Conservation (phyloP, 768 basidiomycete species). For the Collybiopsis luxurians region DNA sequence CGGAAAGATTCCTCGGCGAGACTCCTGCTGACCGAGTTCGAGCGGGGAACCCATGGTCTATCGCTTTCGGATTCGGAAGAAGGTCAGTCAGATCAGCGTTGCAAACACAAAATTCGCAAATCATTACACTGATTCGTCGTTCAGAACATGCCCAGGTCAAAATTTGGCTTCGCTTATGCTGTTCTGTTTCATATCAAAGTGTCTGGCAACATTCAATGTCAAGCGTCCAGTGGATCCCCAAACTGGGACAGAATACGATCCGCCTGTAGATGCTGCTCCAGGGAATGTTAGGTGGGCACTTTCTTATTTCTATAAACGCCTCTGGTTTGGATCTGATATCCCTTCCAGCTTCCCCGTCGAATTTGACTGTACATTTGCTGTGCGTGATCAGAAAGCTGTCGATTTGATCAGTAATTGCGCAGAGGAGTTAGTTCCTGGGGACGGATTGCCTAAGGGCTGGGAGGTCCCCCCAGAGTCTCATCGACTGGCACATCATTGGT, state of each 20-base stretch:
- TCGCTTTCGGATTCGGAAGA: background rate
- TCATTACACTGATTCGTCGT: background rate
- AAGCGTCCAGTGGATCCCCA: background rate
- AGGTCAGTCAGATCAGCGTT: background rate
- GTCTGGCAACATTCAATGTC: background rate
- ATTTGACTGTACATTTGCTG: background rate
- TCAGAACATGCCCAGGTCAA: background rate
- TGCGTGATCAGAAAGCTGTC: background rate
- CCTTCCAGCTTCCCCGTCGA: background rate
- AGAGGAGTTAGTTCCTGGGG: background rate
- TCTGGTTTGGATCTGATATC: too few species aligned
- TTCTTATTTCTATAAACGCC: too few species aligned
- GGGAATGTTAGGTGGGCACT: background rate
- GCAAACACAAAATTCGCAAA: too few species aligned
- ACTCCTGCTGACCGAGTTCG: background rate
- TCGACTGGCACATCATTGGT: conserved; percentile 2
- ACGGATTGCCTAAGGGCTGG: background rate
- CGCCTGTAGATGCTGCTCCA: conserved; percentile 1
- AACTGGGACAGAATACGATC: background rate
- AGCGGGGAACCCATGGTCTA: background rate
- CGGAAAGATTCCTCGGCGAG: conserved; percentile 1
- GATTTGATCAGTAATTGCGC: background rate
- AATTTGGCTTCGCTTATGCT: background rate
- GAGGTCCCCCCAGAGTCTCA: background rate
- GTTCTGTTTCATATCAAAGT: background rate